Evolutionary conservation across 2,329 filamentous ascomycete species (phyloP).

Genomic region (Apiospora pterosperma): DNA sequence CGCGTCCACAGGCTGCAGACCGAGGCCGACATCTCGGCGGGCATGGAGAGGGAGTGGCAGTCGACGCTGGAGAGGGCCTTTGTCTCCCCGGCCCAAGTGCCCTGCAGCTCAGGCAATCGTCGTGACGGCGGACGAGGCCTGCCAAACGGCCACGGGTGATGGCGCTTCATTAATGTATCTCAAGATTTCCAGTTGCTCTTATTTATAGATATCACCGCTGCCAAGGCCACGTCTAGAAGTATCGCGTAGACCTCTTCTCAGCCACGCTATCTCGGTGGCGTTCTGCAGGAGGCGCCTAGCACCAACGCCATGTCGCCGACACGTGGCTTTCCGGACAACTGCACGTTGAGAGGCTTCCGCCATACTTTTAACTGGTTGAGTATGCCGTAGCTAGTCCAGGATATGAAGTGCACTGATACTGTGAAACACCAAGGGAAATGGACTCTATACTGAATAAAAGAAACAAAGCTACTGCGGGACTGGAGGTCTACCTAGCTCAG

Average conservation of each 20-base stretch:
- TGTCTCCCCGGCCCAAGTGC: neutral
- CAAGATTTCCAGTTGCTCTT: too few relatives aligned
- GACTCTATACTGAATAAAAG: too few relatives aligned
- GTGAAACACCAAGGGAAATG: too few relatives aligned
- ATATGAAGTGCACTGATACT: too few relatives aligned
- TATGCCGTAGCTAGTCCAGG: too few relatives aligned
- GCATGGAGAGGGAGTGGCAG: neutral
- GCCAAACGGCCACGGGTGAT: too few relatives aligned
- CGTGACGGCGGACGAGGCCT: too few relatives aligned
- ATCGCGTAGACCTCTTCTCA: constrained; percentile 27
- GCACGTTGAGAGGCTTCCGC: constrained; percentile 29
- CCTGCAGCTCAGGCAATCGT: neutral
- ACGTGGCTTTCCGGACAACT: constrained; percentile 24
- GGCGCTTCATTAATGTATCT: too few relatives aligned
- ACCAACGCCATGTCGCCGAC: constrained; percentile 31
- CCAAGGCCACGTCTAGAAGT: constrained; percentile 27
- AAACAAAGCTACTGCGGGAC: too few relatives aligned
- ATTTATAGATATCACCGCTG: too few relatives aligned
- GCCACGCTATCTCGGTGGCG: constrained; percentile 20
- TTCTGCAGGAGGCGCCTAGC: constrained; percentile 26
- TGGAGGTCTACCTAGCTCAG: neutral
- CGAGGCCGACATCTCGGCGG: neutral
- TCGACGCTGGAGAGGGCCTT: neutral
- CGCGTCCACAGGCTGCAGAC: neutral
- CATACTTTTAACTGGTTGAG: too few relatives aligned